Percentiles rank a stretch among this genome's conserved stretches.
These are phyloP conservation scores for Leccinum aurantiacum DNA, from an alignment of 768 basidiomycete genomes.

Conservation along the genomic window DNA sequence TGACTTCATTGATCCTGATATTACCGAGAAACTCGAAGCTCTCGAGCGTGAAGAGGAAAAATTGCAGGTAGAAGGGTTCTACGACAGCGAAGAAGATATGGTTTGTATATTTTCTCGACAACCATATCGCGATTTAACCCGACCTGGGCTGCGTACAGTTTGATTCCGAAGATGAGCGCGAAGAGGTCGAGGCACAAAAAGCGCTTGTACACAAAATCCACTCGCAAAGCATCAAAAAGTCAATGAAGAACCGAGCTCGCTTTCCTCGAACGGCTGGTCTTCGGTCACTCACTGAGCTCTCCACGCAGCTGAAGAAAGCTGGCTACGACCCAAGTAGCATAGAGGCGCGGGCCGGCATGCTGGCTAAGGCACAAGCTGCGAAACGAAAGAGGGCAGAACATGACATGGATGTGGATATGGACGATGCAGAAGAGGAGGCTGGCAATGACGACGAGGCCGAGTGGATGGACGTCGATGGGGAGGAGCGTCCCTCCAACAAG, in stretches of 20 bases:
- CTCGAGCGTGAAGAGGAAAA: conserved; percentile 96
- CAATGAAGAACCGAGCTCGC: conserved; percentile 79
- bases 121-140: background rate
- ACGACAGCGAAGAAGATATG: conserved; percentile 86
- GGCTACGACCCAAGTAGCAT: conserved; percentile 88
- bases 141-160: conserved; percentile 25
- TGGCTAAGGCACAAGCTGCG: conserved; percentile 71
- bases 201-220: conserved; percentile 66
- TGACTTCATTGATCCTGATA: conserved; percentile 98
- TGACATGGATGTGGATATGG: conserved; percentile 61
- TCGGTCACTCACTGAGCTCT: conserved; percentile 70
- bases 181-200: conserved; percentile 59
- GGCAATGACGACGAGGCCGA: conserved; percentile 45
- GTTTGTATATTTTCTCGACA: conserved; percentile 40
- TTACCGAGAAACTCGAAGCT: conserved; percentile 93
- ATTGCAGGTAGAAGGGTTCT: conserved; percentile 93
- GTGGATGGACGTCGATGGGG: conserved; percentile 56
- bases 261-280: conserved; percentile 74
- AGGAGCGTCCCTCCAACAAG: conserved; percentile 54
- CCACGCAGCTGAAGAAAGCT: conserved; percentile 77
- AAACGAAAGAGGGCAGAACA: conserved; percentile 61
- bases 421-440: conserved; percentile 36
- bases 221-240: conserved; percentile 80
- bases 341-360: conserved; percentile 80
- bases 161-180: conserved; percentile 77